Evolutionary conservation across 2,329 filamentous ascomycete species (phyloP), one percentile per base, ranked within the genome.

Genomic region (Pseudogymnoascus sp.): DNA sequence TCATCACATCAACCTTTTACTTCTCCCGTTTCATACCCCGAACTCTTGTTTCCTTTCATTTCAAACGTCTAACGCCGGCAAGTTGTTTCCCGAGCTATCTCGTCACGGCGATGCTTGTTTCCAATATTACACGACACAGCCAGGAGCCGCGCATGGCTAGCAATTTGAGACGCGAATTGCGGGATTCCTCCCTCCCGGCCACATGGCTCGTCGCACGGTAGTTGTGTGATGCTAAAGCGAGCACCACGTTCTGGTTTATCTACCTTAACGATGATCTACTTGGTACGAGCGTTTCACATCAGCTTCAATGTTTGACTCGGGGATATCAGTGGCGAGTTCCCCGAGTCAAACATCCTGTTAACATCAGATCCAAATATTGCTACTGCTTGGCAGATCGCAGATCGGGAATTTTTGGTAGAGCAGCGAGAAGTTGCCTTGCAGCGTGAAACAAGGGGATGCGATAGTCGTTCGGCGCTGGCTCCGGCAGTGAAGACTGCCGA

Each of bases 401-500:
- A 31, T 52, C 25, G n/a, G 7, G 4, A 14, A 9, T 28, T 28
- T 52, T 23, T 52, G 23, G 6, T 4, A 5, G 45, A 33, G n/a
- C n/a, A 55, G n/a, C n/a, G 3, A 55, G 28, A 55, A 18, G 25
- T 55, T 31, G 28, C 12, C 49, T 18, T 55, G n/a, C 16, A 7
- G 33, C n/a, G n/a, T 55, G 25, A 55, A 55, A 33, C 25, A 33
- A 25, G 25, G 49, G 49, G 49, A 33, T 18, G n/a, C 33, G 25
- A 16, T 55, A 12, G 49, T 33, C 28, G 5, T 5, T 18, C 45
- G 18, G 4, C 28, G 12, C 28, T 55, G 25, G 25, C 25, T 18
- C 28, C 49, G 49, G 49, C 49, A 33, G 49, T 55, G 49, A 33
- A 55, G 16, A 55, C 25, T 55, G n/a, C 49, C 49, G 49, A 18